Evolutionary conservation across 1,139 yeast species (phyloP).

Genomic region (Meyerozyma sp.): DNA sequence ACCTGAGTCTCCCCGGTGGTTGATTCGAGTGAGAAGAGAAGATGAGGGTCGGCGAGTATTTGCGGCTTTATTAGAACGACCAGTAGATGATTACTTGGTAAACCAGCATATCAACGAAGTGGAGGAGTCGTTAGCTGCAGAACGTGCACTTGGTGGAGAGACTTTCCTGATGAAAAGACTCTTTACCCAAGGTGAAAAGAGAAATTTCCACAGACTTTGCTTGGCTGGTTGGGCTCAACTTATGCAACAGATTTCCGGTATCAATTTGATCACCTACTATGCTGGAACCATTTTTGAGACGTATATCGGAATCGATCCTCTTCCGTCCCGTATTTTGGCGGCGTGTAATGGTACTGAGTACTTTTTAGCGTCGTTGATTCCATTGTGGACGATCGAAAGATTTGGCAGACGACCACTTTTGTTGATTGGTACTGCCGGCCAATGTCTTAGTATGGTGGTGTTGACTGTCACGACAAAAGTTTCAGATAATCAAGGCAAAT

Average conservation of each 20-base stretch:
- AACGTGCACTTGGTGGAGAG: slow-evolving; percentile 17
- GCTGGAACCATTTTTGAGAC: slow-evolving; percentile 44
- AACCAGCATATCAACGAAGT: slow-evolving; percentile 27
- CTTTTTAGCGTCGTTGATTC: slow-evolving; percentile 39
- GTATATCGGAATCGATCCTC: slow-evolving; percentile 35
- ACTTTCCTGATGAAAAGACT: slow-evolving; percentile 21
- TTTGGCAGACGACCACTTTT: slow-evolving; percentile 51
- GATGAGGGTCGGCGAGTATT: slow-evolving; percentile 47
- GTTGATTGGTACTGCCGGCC: slow-evolving; percentile 49
- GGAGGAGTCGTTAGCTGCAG: slow-evolving; percentile 23
- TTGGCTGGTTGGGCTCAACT: slow-evolving; percentile 44
- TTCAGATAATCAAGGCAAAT: neutral
- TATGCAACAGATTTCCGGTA: slow-evolving; percentile 41
- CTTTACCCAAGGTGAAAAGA: slow-evolving; percentile 33
- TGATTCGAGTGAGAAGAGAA: slow-evolving; percentile 15
- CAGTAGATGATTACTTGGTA: slow-evolving; percentile 20
- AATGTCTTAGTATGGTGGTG: slow-evolving; percentile 27
- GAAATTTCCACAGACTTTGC: slow-evolving; percentile 43
- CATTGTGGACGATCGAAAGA: slow-evolving; percentile 43
- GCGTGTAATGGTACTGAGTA: slow-evolving; percentile 36
- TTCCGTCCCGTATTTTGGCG: slow-evolving; percentile 33
- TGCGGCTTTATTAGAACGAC: slow-evolving; percentile 36
- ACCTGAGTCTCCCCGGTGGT: slow-evolving; percentile 21
- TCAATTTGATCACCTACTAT: slow-evolving; percentile 34
- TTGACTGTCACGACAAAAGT: slow-evolving; percentile 20